phyloP scores from a whole-genome alignment of 1,284 basidiomycete species.

The Rhodotorula glutinis region DNA sequence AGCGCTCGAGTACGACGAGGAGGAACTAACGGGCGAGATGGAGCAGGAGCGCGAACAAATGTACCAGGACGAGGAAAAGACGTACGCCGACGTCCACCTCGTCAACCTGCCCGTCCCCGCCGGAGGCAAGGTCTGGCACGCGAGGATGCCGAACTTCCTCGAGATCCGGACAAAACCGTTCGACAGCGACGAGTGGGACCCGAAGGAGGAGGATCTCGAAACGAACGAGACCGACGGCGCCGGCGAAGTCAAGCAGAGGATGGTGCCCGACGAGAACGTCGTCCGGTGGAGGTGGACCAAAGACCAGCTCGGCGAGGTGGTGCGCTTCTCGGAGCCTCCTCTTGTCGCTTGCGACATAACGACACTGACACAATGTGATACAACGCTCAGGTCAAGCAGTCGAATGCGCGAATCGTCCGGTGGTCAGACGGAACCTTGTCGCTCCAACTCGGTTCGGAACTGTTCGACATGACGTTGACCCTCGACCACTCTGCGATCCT shows the following conservation, averaged over 20 bases:
- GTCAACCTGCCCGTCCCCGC: slow-evolving; percentile 72
- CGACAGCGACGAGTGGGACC: slow-evolving; percentile 72
- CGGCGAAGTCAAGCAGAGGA: slow-evolving; percentile 10
- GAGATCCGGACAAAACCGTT: slow-evolving; percentile 77
- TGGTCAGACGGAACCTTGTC: slow-evolving; percentile 90
- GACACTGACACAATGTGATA: not conserved
- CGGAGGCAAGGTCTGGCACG: slow-evolving; percentile 65
- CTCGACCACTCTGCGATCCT: slow-evolving; percentile 64
- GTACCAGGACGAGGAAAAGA: slow-evolving; percentile 48
- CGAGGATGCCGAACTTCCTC: slow-evolving; percentile 70
- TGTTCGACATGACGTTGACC: slow-evolving; percentile 78
- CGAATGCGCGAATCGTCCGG: slow-evolving; percentile 78
- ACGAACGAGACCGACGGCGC: not conserved
- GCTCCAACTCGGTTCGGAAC: slow-evolving; percentile 77
- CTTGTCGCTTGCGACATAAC: slow-evolving; percentile 7
- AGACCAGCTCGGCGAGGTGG: slow-evolving; percentile 65
- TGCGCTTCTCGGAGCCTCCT: slow-evolving; percentile 49
- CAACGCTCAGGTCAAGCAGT: slow-evolving; percentile 62
- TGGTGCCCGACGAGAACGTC: slow-evolving; percentile 79
- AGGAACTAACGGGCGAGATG: slow-evolving; percentile 63
- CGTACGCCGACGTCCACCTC: slow-evolving; percentile 68
- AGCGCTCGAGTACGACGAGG: slow-evolving; percentile 75
- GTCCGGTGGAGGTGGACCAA: slow-evolving; percentile 84
- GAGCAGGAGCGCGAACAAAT: slow-evolving; percentile 54
- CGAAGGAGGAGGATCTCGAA: slow-evolving; percentile 64